Base-by-base conservation (phyloP, 148 eudicot genomes). In the Rhododendron mucronatum region DNA sequence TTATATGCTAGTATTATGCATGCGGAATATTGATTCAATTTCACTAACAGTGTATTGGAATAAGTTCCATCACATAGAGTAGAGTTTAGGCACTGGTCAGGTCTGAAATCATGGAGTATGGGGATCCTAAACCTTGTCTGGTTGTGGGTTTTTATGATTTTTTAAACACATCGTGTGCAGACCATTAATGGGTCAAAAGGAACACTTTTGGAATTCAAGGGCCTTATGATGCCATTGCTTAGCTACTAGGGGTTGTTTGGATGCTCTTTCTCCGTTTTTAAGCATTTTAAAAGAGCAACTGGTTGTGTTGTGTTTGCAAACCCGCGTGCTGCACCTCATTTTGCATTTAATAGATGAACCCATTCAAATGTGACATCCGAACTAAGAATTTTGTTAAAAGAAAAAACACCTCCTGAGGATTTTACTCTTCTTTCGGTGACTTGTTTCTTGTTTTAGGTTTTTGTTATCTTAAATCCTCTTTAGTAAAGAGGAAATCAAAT, bases 111-210 rank as follows among this genome's bases (percentile, higher is more conserved):
- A 88, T 41, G 59, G 83, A 67, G 84, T 67, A 63, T 89, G 86
- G 90, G 86, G 83, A 80, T 85, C 84, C 82, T 53, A 47, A 86
- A 53, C 53, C 39, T 50, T 61, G 89, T 73, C 85, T 67, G 33
- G 50, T 69, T 65, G 5, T 65, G 86, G 85, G 85, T 85, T 88
- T 67, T 86, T 91, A 88, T 83, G 85, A 86, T 83, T 63, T 91
- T 87, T 90, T 59, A 23, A 65, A 83, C 86, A 37, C 79, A 88
- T 87, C 86, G 85, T 75, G 76, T 88, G 83, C 86, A 63, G 86
- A 83, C 82, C 61, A 53, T 88, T 86, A 81, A 81, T 86, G n/a
- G 44, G 91, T 91, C 91, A 90, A 88, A 89, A 80, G 82, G 88
- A 87, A 82, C 82, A 83, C 33, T 83, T 83, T 83, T 30, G 78